These are phyloP conservation scores for Pyrus pyrifolia DNA, from an alignment of 306 rosid species.

Conservation along the genomic window DNA sequence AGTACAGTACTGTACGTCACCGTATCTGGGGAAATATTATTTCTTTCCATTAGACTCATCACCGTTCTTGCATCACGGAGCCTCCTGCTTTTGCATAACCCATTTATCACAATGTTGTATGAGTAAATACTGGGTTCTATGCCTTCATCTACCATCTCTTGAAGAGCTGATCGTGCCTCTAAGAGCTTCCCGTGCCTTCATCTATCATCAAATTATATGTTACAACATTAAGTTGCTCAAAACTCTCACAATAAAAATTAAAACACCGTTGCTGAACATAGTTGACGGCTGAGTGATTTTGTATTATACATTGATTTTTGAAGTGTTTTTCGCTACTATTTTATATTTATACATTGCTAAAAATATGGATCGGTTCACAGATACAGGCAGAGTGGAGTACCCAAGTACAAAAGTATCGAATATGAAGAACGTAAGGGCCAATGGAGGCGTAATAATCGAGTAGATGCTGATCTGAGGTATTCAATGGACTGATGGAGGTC, in stretches of 20 bases:
- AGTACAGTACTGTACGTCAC: constrained; percentile 69
- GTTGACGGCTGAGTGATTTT: no score
- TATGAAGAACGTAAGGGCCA: not conserved
- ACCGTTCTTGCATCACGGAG: constrained; percentile 61
- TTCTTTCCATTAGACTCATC: constrained; percentile 49
- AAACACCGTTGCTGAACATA: not conserved
- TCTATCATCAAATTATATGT: no score
- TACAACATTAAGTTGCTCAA: no score
- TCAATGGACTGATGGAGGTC: not conserved
- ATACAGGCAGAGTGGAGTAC: not conserved
- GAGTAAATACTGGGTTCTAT: constrained; percentile 57
- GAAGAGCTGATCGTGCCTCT: constrained; percentile 58
- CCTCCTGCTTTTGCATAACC: constrained; percentile 67
- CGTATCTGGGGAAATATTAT: constrained; percentile 52
- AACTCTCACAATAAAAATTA: no score
- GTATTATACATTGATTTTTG: not conserved
- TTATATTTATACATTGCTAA: not conserved
- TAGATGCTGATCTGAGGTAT: not conserved
- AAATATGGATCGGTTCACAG: no score
- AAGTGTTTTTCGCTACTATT: not conserved
- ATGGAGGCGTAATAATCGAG: not conserved
- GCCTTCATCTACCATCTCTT: constrained; percentile 61
- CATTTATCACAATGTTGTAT: constrained; percentile 68
- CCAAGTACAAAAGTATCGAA: no score
- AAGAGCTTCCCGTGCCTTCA: constrained; percentile 42